Evolutionary conservation across 768 basidiomycete species (phyloP).

Genomic region (Russula compacta): DNA sequence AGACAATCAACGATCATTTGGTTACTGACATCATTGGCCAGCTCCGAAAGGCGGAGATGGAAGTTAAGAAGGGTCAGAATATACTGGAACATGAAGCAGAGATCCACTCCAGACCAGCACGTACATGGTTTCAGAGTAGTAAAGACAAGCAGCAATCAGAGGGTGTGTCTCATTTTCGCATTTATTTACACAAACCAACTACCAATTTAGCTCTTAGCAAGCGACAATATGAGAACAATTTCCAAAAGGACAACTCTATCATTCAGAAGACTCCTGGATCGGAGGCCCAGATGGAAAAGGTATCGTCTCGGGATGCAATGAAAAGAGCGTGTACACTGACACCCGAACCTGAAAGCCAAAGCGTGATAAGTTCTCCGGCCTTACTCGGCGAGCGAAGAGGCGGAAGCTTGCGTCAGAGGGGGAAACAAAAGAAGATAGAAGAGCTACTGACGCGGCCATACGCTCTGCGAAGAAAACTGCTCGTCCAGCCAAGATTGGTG

Average conservation of each 20-base stretch:
- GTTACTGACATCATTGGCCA: slow-evolving; percentile 26
- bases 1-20: slow-evolving; percentile 2
- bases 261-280: slow-evolving; percentile 27
- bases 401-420: slow-evolving; percentile 80
- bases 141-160: slow-evolving; percentile 76
- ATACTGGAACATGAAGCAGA: slow-evolving; percentile 89
- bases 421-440: slow-evolving; percentile 56
- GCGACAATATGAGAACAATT: slow-evolving; percentile 56
- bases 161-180: slow-evolving; percentile 38
- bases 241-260: slow-evolving; percentile 29
- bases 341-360: slow-evolving; percentile 43
- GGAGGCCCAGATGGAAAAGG: slow-evolving; percentile 30
- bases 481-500: slow-evolving; percentile 68
- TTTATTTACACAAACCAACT: neutral
- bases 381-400: slow-evolving; percentile 82
- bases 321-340: slow-evolving; percentile 1
- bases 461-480: slow-evolving; percentile 78
- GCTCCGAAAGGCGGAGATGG: slow-evolving; percentile 92
- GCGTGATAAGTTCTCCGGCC: slow-evolving; percentile 69
- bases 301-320: neutral
- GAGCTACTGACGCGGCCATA: slow-evolving; percentile 61
- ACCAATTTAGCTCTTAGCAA: slow-evolving; percentile 58
- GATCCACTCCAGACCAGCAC: slow-evolving; percentile 86
- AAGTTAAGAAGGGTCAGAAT: slow-evolving; percentile 89
- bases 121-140: slow-evolving; percentile 96